These are phyloP conservation scores for Clarireedia sp. DNA, from an alignment of 2,329 filamentous ascomycete species.

Conservation along the genomic window DNA sequence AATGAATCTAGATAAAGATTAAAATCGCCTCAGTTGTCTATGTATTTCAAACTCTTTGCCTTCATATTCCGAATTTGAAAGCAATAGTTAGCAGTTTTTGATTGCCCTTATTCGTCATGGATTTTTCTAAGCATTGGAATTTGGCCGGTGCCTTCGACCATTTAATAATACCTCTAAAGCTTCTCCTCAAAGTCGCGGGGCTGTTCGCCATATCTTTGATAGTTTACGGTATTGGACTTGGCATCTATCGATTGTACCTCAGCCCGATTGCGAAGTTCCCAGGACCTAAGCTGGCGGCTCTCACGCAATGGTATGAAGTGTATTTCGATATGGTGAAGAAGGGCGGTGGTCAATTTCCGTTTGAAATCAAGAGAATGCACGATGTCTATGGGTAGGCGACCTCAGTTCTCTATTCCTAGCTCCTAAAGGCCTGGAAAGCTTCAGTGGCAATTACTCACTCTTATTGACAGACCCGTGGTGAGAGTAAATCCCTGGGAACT, in stretches of 20 bases:
- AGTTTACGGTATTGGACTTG: neutral
- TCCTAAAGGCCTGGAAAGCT: too few relatives aligned
- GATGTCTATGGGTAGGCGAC: conserved; percentile 30
- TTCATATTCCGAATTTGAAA: too few relatives aligned
- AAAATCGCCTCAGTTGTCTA: too few relatives aligned
- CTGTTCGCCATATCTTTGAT: neutral
- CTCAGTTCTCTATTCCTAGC: neutral
- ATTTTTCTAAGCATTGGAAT: too few relatives aligned
- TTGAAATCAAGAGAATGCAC: conserved; percentile 36
- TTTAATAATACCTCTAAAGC: too few relatives aligned
- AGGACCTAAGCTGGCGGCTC: conserved; percentile 21
- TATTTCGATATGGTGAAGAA: conserved; percentile 35
- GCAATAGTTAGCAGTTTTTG: too few relatives aligned
- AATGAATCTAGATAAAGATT: too few relatives aligned
- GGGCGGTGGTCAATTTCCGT: conserved; percentile 33
- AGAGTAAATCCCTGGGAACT: conserved; percentile 10
- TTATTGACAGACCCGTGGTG: conserved; percentile 3
- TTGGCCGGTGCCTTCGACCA: too few relatives aligned
- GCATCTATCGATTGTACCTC: conserved; percentile 25
- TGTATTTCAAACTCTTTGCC: too few relatives aligned
- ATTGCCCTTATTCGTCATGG: too few relatives aligned
- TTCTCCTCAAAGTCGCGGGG: too few relatives aligned
- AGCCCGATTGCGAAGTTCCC: conserved; percentile 27
- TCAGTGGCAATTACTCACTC: too few relatives aligned
- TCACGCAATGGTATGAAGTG: conserved; percentile 11